A percentile compares a stretch with the other conserved stretches of the same genome.
Conservation (phyloP, 1,284 basidiomycete genomes). For the Phaffia rhodozyma region DNA sequence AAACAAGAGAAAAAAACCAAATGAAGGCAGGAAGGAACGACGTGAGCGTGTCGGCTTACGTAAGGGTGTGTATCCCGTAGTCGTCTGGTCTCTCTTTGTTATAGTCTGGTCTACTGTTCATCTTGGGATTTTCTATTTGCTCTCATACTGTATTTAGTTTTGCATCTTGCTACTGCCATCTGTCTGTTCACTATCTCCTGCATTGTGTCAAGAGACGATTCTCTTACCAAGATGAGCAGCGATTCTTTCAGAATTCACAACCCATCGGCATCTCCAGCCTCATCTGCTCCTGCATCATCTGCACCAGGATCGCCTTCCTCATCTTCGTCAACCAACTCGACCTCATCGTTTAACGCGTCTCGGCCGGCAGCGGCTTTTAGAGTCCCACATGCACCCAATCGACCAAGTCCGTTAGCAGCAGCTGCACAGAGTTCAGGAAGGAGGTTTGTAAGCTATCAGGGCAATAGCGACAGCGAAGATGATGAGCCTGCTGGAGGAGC, state of each 20-base stretch:
- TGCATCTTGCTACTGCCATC: too few species aligned
- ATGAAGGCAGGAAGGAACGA: too few species aligned
- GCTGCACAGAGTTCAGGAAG: conserved; percentile 1
- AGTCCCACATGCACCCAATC: conserved; percentile 2
- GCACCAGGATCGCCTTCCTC: conserved; percentile 1
- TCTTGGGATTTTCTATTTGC: too few species aligned
- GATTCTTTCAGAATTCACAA: conserved; percentile 9
- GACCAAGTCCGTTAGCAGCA: conserved; percentile 4
- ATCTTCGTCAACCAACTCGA: not conserved
- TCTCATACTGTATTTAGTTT: too few species aligned
- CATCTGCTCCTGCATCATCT: conserved; percentile 1
- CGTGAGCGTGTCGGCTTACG: too few species aligned
- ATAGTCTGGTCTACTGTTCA: too few species aligned
- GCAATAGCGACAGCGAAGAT: not conserved
- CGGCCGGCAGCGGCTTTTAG: conserved; percentile 1
- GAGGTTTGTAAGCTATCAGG: conserved; percentile 1
- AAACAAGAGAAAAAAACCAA: too few species aligned
- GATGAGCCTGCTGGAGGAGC: not conserved
- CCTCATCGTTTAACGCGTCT: not conserved
- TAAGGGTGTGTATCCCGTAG: too few species aligned
- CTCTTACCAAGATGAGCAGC: too few species aligned
- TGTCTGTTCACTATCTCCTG: too few species aligned
- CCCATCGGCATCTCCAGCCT: not conserved
- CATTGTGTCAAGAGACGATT: too few species aligned
- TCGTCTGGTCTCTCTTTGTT: too few species aligned